Base-by-base conservation (phyloP, 495 filamentous ascomycete genomes). In the Neurospora sp. region DNA sequence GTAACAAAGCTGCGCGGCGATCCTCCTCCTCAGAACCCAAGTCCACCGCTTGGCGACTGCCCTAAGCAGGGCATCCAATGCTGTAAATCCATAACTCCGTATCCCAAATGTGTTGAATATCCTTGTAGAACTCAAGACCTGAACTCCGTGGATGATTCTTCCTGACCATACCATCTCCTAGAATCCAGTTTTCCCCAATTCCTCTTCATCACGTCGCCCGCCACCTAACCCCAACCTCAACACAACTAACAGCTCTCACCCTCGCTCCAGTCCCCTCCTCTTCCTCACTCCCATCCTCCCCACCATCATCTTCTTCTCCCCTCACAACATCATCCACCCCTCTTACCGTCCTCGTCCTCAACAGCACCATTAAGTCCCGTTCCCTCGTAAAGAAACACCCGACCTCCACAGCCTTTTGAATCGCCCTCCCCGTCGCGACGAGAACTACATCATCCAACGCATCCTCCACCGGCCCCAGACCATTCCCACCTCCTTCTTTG, bases 361-460 rank as follows among this genome's bases (percentile, higher is more conserved):
- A 72, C 72, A 84, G 74, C 7, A 93, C 89, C 1, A 78, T 72
- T 74, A 88, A 87, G 72, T 89, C 88, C 22, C 79, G 80, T 73
- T 88, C 85, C 40, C 87, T 83, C 82, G 88, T 85, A 75, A 93
- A 92, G 78, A 87, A 91, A 72, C 86, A 79, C 16, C 86, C 92
- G 9, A 93, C 83, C 70, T 84, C 81, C 40, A 94, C 75, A 38
- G 89, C 90, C 81, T 88, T 91, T 79, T 89, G 85, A 70, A 97
- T 94, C 40, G 93, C 94, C 75, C 87, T 88, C 40, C 92, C 93
- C 1, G 92, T 94, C 18, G 89, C 95, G 72, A 94, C 91, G 12
- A 97, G 75, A 45, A 90, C 81, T 7, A 97, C 90, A 75, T 91
- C 88, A 74, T 81, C 80, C 20, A 77, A 73, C 39, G 75, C 74